Percentiles rank a stretch among this genome's conserved stretches.
Evolutionary conservation across 2,329 filamentous ascomycete species (phyloP).

Genomic region (Escovopsis weberi): DNA sequence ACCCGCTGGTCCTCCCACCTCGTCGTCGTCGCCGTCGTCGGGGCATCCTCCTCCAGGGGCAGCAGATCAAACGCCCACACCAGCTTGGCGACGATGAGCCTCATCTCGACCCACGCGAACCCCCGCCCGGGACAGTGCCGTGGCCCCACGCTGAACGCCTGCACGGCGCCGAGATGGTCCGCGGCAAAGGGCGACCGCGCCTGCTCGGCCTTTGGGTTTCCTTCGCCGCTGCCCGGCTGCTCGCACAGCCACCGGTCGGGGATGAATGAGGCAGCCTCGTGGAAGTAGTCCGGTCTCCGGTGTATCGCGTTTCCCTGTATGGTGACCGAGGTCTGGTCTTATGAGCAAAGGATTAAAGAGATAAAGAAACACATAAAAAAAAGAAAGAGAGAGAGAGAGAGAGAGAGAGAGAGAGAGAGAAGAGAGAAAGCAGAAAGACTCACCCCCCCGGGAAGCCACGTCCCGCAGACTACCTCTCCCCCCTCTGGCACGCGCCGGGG

Average conservation of each 20-base stretch:
- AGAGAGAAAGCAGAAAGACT: conserved; percentile 6
- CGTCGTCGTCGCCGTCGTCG: background rate
- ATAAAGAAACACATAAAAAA: background rate
- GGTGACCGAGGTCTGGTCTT: conserved; percentile 11
- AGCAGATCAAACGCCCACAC: conserved; percentile 6
- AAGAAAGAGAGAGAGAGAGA: conserved; percentile 11
- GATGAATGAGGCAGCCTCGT: conserved; percentile 2
- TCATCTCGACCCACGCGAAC: conserved; percentile 5
- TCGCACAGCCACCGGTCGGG: conserved; percentile 4
- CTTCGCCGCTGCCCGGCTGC: no score
- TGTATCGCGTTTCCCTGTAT: conserved; percentile 3
- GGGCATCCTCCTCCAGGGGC: conserved; percentile 1
- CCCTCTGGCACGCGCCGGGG: conserved; percentile 16
- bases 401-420: background rate
- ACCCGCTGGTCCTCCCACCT: conserved; percentile 3
- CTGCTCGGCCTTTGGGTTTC: background rate
- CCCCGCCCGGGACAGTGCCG: conserved; percentile 2
- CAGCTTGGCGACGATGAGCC: conserved; percentile 5
- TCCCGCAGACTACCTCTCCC: conserved; percentile 17
- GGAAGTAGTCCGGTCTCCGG: conserved; percentile 1
- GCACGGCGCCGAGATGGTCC: conserved; percentile 1
- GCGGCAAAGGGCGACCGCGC: conserved; percentile 1
- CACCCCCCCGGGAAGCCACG: conserved; percentile 20
- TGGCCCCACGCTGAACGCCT: conserved; percentile 4
- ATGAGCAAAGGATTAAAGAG: conserved; percentile 26